phyloP scores from a whole-genome alignment of 164 flowering plant genomes.

The Berberis vulgaris region DNA sequence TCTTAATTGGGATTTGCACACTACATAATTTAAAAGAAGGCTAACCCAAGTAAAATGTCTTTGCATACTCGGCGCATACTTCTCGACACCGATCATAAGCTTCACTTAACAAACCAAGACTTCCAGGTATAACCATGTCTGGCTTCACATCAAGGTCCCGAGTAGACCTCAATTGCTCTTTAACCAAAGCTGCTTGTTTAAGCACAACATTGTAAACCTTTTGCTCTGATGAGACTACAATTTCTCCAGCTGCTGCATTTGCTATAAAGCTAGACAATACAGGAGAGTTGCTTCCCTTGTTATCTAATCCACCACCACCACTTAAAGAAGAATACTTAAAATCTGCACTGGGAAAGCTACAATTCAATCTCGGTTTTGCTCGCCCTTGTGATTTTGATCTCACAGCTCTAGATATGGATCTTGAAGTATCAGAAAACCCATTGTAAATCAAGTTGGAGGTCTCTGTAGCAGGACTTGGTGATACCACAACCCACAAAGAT shows the following conservation, averaged over 20 bases:
- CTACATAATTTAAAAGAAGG: slow-evolving; percentile 1
- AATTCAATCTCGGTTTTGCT: too few species aligned
- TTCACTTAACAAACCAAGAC: slow-evolving; percentile 45
- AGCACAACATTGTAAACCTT: slow-evolving; percentile 76
- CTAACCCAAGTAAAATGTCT: slow-evolving; percentile 88
- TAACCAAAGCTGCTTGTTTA: slow-evolving; percentile 81
- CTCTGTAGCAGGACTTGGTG: too few species aligned
- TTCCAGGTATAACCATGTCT: slow-evolving; percentile 43
- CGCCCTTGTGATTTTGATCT: too few species aligned
- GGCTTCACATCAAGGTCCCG: slow-evolving; percentile 41
- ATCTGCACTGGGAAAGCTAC: too few species aligned
- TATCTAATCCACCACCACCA: not conserved
- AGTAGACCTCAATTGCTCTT: slow-evolving; percentile 26
- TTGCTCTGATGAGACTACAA: slow-evolving; percentile 50
- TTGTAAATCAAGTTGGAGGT: too few species aligned
- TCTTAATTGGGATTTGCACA: not conserved
- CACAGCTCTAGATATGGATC: too few species aligned
- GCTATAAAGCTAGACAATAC: slow-evolving; percentile 41
- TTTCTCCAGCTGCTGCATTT: slow-evolving; percentile 45
- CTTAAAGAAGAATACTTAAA: too few species aligned
- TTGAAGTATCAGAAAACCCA: too few species aligned
- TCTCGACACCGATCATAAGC: slow-evolving; percentile 89
- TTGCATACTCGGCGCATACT: slow-evolving; percentile 92
- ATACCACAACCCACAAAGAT: too few species aligned
- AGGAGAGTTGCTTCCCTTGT: slow-evolving; percentile 15